Conservation (phyloP, 495 filamentous ascomycete species). For the Aspergillus biplanus region DNA sequence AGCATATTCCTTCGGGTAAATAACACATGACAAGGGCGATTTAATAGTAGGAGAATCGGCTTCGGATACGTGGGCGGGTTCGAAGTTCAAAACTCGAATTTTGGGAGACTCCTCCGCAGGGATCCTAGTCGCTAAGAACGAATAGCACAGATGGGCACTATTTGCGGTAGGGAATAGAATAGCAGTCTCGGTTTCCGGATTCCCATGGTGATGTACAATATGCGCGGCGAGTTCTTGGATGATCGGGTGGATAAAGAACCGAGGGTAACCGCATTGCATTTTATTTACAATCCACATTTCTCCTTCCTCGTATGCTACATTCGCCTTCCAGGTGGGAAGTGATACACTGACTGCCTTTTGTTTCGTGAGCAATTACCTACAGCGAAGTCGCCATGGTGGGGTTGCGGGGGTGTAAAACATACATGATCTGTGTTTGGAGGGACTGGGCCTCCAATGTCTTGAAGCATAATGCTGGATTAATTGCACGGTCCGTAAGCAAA, state of each 20-base stretch:
- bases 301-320: slow-evolving; percentile 92
- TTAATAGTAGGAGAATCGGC: slow-evolving; percentile 34
- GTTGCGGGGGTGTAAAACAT: slow-evolving; percentile 36
- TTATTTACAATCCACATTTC: slow-evolving; percentile 80
- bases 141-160: slow-evolving; percentile 67
- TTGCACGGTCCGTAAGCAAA: background rate
- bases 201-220: slow-evolving; percentile 66
- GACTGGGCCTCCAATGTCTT: slow-evolving; percentile 46
- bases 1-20: slow-evolving; percentile 68
- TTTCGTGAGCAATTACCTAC: slow-evolving; percentile 14
- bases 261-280: slow-evolving; percentile 91
- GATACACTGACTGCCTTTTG: slow-evolving; percentile 91
- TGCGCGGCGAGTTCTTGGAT: slow-evolving; percentile 75
- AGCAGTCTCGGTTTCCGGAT: slow-evolving; percentile 61
- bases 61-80: slow-evolving; percentile 50
- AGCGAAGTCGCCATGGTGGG: slow-evolving; percentile 1
- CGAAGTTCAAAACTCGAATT: slow-evolving; percentile 70
- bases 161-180: slow-evolving; percentile 78
- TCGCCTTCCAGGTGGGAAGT: slow-evolving; percentile 88
- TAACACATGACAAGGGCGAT: slow-evolving; percentile 69
- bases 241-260: slow-evolving; percentile 88
- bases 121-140: slow-evolving; percentile 68
- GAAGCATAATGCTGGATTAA: slow-evolving; percentile 37
- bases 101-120: slow-evolving; percentile 48
- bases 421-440: slow-evolving; percentile 61